Base-by-base conservation (phyloP, 2,329 filamentous ascomycete genomes). In the Diaporthe caulivora region DNA sequence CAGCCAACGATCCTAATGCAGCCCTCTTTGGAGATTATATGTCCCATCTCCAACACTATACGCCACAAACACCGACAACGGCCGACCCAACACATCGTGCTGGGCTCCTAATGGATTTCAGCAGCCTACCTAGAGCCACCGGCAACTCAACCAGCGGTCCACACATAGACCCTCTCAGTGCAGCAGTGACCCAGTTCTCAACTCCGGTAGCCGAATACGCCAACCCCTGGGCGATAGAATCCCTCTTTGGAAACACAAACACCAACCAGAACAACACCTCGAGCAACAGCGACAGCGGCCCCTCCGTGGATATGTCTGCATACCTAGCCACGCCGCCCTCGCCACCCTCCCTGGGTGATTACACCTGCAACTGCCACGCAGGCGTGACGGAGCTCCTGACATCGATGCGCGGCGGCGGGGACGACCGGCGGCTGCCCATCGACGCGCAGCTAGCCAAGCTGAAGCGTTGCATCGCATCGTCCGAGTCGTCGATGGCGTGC, bases 381-480 rank as follows among this genome's bases (percentile, higher is more conserved):
- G 67, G 67, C 11, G 67, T 70, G n/a, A 70, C 31, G 29, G 67
- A 58, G 29, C 54, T 70, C 2, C 54, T 70, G 21, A 40, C 53
- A 0, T 58, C 53, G 9, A 49, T 58, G 53, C 53, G 42, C 4
- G 53, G 53, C 15, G 29, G 67, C 6, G 67, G 54, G 9, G 54
- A 58, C 29, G 54, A 49, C 67, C 53, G 29, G 53, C 40, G 29
- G 42, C 40, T 58, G 29, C n/a, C 67, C 15, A 24, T 58, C 21
- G 67, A 70, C 67, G 53, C 53, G 40, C 67, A 70, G 54, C 42
- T 70, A 8, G 67, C 67, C 67, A 58, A 29, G 67, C 67, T 70
- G 8, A 58, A n/a, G 42, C 53, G 67, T 21, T 70, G 67, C 15
- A 58, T 70, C 21, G 15, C 40, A 7, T 47, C 53, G 13, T 58